phyloP scores from a whole-genome alignment of 176 grass and related monocot species.

The Paspalum notatum region DNA sequence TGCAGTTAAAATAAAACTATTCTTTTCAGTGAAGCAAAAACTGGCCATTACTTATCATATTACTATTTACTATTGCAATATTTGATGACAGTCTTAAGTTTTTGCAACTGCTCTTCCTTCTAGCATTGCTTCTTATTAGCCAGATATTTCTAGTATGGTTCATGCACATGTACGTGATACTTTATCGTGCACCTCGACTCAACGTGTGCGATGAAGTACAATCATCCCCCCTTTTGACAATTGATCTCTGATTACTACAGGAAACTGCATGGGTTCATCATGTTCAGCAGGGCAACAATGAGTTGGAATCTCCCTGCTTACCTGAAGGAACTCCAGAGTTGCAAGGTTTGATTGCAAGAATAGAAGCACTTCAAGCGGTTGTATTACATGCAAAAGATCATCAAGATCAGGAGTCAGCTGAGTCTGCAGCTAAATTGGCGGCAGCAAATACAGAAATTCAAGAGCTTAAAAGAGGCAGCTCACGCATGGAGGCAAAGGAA shows the following conservation, averaged over 20 bases:
- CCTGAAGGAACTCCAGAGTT: constrained; percentile 45
- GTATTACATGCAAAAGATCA: constrained; percentile 39
- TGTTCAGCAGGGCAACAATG: constrained; percentile 5
- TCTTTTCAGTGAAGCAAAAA: constrained; percentile 5
- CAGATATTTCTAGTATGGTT: constrained; percentile 17
- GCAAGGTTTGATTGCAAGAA: constrained; percentile 61
- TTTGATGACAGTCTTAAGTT: neutral
- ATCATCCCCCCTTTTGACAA: constrained; percentile 7
- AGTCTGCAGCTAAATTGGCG: constrained; percentile 44
- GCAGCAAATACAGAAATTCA: constrained; percentile 42
- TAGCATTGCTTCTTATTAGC: neutral
- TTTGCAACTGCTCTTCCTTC: constrained; percentile 15
- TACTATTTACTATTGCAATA: constrained; percentile 8
- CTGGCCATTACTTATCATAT: neutral
- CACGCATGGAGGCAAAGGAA: constrained; percentile 41
- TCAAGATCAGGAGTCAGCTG: constrained; percentile 52
- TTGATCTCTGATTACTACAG: constrained; percentile 37
- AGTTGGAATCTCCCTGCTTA: neutral
- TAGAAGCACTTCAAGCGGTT: constrained; percentile 62
- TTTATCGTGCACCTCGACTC: neutral
- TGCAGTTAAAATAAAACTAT: neutral
- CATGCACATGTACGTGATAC: neutral
- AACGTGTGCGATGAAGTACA: neutral
- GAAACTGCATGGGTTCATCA: constrained; percentile 21
- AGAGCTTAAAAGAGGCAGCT: constrained; percentile 42